A percentile compares a stretch with the other conserved stretches of the same genome.
Evolutionary conservation across 2,329 filamentous ascomycete genomes (phyloP).

Genomic region (Pestalotiopsis sp.): DNA sequence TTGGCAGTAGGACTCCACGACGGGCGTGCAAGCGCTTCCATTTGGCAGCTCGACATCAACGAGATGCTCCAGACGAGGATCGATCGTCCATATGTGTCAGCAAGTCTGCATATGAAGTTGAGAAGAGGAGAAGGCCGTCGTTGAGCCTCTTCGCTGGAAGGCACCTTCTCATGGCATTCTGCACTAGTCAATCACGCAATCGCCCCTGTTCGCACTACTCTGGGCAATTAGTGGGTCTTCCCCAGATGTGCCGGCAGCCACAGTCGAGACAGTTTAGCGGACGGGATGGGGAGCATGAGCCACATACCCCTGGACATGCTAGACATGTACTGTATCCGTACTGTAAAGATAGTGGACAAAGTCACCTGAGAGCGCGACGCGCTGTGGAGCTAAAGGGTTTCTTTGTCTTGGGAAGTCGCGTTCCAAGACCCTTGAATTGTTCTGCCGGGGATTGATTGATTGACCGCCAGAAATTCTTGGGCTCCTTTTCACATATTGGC

Average conservation of each 20-base stretch:
- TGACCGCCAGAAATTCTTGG: background rate
- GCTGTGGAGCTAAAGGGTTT: background rate
- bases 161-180: background rate
- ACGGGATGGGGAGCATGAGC: background rate
- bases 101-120: conserved; percentile 1
- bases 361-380: conserved; percentile 9
- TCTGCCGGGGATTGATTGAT: background rate
- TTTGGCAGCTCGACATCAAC: background rate
- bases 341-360: background rate
- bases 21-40: background rate
- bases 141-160: background rate
- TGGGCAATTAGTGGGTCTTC: background rate
- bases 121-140: conserved; percentile 6
- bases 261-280: background rate
- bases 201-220: conserved; percentile 1
- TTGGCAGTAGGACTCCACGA: background rate
- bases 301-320: background rate
- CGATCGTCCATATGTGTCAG: background rate
- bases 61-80: background rate
- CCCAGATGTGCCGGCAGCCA: background rate
- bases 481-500: background rate
- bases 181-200: conserved; percentile 13
- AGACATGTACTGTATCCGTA: background rate
- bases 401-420: background rate
- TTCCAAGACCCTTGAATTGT: background rate